A percentile compares a stretch with the other conserved stretches of the same genome.
Evolutionary conservation across 2,329 filamentous ascomycete species (phyloP).

Genomic region (Fusarium poae): DNA sequence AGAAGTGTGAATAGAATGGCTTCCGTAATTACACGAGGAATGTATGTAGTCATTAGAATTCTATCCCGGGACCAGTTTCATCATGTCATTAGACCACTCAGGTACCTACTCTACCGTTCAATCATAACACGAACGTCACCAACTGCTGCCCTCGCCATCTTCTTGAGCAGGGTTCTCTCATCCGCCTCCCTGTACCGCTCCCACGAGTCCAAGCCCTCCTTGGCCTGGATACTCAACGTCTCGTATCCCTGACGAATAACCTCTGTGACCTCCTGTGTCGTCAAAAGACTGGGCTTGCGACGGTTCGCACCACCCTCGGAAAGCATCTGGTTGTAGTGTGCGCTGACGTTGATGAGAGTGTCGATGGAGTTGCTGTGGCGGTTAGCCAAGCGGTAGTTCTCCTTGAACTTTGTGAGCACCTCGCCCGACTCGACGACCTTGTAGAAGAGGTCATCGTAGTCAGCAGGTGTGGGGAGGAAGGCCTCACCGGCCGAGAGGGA

Average conservation of each 20-base stretch:
- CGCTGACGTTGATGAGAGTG: conserved; percentile 83
- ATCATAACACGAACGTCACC: conserved; percentile 67
- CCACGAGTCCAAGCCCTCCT: conserved; percentile 88
- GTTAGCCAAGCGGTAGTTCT: conserved; percentile 75
- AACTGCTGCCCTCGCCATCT: conserved; percentile 84
- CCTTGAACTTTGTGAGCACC: conserved; percentile 82
- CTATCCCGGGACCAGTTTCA: background rate
- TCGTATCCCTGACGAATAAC: conserved; percentile 98
- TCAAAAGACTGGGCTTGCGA: conserved; percentile 75
- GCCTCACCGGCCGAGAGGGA: conserved; percentile 88
- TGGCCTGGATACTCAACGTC: conserved; percentile 89
- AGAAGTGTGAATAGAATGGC: too few relatives aligned
- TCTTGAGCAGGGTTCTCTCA: conserved; percentile 86
- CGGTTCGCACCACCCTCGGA: conserved; percentile 61
- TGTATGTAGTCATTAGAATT: background rate
- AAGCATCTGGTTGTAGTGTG: conserved; percentile 89
- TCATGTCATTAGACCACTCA: conserved; percentile 19
- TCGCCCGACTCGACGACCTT: conserved; percentile 95
- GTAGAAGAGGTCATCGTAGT: conserved; percentile 98
- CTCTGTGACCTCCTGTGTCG: conserved; percentile 84
- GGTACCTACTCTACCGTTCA: conserved; percentile 50
- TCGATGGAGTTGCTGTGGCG: conserved; percentile 79
- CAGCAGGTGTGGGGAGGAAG: conserved; percentile 86
- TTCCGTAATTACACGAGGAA: background rate
- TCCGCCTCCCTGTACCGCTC: conserved; percentile 89